Conservation (phyloP, 257 asterid species). For the Marsdenia floribunda region DNA sequence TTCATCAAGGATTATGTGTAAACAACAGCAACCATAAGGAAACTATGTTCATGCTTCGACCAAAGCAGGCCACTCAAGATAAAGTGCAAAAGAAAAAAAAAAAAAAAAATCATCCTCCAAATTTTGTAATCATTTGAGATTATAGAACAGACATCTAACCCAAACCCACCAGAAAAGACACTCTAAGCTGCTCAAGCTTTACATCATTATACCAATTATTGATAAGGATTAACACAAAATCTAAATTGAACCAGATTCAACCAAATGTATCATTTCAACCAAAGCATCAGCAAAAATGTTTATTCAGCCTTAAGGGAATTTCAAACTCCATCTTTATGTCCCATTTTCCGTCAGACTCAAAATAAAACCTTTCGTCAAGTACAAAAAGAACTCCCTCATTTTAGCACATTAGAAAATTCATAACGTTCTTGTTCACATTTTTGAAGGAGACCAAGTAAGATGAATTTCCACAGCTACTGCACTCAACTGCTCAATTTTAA, state of each 20-base stretch:
- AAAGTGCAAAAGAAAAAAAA: not conserved
- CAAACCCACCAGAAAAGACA: not conserved
- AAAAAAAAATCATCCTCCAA: not conserved
- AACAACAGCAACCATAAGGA: not conserved
- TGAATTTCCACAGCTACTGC: not conserved
- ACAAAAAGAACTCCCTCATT: not conserved
- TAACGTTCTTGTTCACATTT: not conserved
- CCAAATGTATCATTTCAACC: not conserved
- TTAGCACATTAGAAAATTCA: not conserved
- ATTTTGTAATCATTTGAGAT: not conserved
- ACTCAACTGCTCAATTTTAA: not conserved
- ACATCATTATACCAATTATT: not conserved
- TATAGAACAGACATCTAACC: not conserved
- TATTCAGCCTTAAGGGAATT: not conserved
- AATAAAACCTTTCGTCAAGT: not conserved
- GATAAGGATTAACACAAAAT: not conserved
- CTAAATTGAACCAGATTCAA: not conserved
- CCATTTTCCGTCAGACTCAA: not conserved
- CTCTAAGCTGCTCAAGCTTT: not conserved
- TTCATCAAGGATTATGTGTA: not conserved
- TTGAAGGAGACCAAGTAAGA: too few relatives aligned
- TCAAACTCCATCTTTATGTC: not conserved
- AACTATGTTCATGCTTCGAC: not conserved
- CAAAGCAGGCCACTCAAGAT: not conserved
- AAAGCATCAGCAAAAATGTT: not conserved